Conservation (phyloP, 495 filamentous ascomycete genomes). For the Penicillium parvum region DNA sequence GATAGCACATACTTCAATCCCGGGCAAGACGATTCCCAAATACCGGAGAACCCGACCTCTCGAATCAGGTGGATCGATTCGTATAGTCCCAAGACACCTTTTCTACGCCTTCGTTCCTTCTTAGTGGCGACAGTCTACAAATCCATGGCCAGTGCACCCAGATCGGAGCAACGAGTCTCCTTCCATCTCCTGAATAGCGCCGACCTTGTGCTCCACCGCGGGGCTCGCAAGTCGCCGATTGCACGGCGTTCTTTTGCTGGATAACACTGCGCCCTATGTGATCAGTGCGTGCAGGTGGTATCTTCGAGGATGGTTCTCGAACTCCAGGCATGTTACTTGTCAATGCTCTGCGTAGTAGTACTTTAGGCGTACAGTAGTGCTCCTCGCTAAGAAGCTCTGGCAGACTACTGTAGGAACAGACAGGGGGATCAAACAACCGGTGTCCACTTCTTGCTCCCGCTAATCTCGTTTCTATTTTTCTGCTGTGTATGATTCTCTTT, state of each 20-base stretch:
- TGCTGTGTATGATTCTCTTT: not conserved
- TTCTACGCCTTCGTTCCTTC: too few species aligned
- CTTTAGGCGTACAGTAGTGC: too few species aligned
- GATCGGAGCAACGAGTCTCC: slow-evolving; percentile 11
- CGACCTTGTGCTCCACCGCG: slow-evolving; percentile 14
- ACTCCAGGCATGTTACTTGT: too few species aligned
- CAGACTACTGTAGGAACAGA: too few species aligned
- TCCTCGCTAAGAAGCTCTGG: too few species aligned
- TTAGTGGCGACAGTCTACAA: too few species aligned
- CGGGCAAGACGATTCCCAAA: too few species aligned
- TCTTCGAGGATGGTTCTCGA: slow-evolving; percentile 17
- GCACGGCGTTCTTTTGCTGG: slow-evolving; percentile 2
- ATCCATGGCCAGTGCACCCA: slow-evolving; percentile 13
- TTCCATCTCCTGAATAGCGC: slow-evolving; percentile 13
- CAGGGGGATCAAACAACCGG: not conserved
- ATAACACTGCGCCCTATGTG: slow-evolving; percentile 5
- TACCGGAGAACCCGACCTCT: too few species aligned
- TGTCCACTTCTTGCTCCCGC: not conserved
- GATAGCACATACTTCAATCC: too few species aligned
- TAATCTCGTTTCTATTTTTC: not conserved
- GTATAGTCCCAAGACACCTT: slow-evolving; percentile 8
- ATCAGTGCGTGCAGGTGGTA: slow-evolving; percentile 26
- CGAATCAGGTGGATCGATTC: too few species aligned
- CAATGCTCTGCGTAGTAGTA: too few species aligned
- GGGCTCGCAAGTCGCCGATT: slow-evolving; percentile 13